A percentile compares a stretch with the other conserved stretches of the same genome.
phyloP scores from a whole-genome alignment of 208 protist genomes.

The Lotmaria passim region DNA sequence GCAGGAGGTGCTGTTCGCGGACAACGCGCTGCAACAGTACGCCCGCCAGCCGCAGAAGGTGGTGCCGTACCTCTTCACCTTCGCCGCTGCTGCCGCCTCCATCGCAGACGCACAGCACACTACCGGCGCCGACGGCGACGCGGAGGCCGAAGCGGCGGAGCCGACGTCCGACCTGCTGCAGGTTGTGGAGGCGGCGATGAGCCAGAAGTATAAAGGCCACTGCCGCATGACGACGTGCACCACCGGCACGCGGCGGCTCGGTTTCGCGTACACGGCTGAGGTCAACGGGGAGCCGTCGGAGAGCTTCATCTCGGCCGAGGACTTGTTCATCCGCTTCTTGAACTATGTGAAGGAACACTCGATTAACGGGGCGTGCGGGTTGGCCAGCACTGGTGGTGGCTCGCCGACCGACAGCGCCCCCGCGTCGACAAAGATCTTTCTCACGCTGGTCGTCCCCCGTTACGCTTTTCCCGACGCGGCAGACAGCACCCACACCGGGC shows the following conservation, averaged over 20 bases:
- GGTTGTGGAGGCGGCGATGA: conserved; percentile 51
- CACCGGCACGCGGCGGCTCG: conserved; percentile 33
- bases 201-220: conserved; percentile 60
- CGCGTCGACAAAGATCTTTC: conserved; percentile 41
- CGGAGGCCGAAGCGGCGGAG: conserved; percentile 13
- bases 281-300: conserved; percentile 36
- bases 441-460: conserved; percentile 82
- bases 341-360: conserved; percentile 86
- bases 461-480: conserved; percentile 60
- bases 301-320: conserved; percentile 64
- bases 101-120: conserved; percentile 34
- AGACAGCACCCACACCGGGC: conserved; percentile 3
- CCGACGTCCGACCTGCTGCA: conserved; percentile 37
- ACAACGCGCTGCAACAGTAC: conserved; percentile 72
- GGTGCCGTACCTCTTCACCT: conserved; percentile 82
- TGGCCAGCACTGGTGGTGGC: conserved; percentile 32
- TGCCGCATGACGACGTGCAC: conserved; percentile 46
- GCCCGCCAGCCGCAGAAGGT: conserved; percentile 73
- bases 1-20: conserved; percentile 81
- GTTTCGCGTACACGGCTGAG: conserved; percentile 56
- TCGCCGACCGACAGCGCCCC: not conserved
- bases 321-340: conserved; percentile 81
- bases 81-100: conserved; percentile 62
- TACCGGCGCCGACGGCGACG: not conserved
- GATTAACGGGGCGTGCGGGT: conserved; percentile 75